Evolutionary conservation across 2,329 filamentous ascomycete genomes (phyloP).

Genomic region (Botryotinia convoluta): DNA sequence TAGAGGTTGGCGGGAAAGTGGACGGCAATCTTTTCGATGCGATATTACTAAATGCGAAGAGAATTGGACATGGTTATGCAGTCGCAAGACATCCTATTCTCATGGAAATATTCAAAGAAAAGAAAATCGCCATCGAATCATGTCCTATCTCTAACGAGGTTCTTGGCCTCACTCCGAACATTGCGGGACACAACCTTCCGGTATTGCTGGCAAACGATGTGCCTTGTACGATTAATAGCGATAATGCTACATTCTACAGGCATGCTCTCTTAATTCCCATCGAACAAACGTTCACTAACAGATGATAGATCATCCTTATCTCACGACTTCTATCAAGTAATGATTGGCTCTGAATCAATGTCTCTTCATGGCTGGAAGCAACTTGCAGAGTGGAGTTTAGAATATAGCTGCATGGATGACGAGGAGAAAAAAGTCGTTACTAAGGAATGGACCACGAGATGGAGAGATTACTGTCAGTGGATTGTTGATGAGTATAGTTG

Average conservation of each 20-base stretch:
- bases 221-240: slow-evolving; percentile 71
- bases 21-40: slow-evolving; percentile 70
- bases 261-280: slow-evolving; percentile 39
- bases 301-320: slow-evolving; percentile 61
- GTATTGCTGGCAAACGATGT: slow-evolving; percentile 68
- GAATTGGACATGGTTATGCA: slow-evolving; percentile 73
- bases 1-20: slow-evolving; percentile 61
- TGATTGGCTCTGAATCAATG: slow-evolving; percentile 67
- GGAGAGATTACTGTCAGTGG: slow-evolving; percentile 56
- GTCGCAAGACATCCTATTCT: slow-evolving; percentile 64
- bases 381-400: slow-evolving; percentile 59
- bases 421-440: slow-evolving; percentile 43
- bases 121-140: slow-evolving; percentile 68
- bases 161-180: slow-evolving; percentile 63
- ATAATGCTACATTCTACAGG: slow-evolving; percentile 73
- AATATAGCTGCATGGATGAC: slow-evolving; percentile 54
- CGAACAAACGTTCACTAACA: slow-evolving; percentile 20
- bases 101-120: slow-evolving; percentile 62
- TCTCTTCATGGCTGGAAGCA: slow-evolving; percentile 70
- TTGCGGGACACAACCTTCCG: slow-evolving; percentile 66
- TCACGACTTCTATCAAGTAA: slow-evolving; percentile 75
- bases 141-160: slow-evolving; percentile 79
- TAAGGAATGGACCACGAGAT: slow-evolving; percentile 52
- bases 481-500: slow-evolving; percentile 45
- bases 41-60: slow-evolving; percentile 61